Percentiles rank a stretch among this genome's conserved stretches.
Conservation (phyloP, 768 basidiomycete species). For the Hericium erinaceus region DNA sequence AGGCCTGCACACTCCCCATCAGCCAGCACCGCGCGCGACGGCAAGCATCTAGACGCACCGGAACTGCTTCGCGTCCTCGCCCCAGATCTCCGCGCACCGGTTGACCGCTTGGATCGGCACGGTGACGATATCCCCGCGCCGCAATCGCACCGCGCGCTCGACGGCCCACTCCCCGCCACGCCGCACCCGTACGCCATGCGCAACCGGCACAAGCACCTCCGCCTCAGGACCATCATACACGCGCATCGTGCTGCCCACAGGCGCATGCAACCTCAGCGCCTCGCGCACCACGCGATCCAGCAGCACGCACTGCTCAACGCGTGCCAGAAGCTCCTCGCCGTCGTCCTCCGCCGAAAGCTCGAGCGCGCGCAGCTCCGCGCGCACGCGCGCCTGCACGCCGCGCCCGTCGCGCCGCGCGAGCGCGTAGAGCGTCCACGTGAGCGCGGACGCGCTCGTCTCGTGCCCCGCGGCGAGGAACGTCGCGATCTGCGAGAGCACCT, state of each 20-base stretch:
- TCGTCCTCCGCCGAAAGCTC: not conserved
- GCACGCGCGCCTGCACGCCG: slow-evolving; percentile 36
- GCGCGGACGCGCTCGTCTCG: slow-evolving; percentile 49
- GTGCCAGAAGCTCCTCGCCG: slow-evolving; percentile 12
- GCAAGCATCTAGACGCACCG: slow-evolving; percentile 21
- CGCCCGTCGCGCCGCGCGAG: slow-evolving; percentile 50
- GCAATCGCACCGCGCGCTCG: slow-evolving; percentile 3
- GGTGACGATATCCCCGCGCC: slow-evolving; percentile 44
- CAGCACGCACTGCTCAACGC: slow-evolving; percentile 32
- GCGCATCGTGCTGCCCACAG: slow-evolving; percentile 53
- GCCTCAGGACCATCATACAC: slow-evolving; percentile 29
- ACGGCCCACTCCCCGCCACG: not conserved
- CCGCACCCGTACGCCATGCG: slow-evolving; percentile 11
- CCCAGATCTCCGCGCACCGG: slow-evolving; percentile 46
- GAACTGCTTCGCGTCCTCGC: slow-evolving; percentile 55
- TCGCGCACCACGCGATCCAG: slow-evolving; percentile 58
- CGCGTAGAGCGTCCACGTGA: slow-evolving; percentile 66
- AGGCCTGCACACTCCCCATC: slow-evolving; percentile 25
- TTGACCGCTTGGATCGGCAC: slow-evolving; percentile 57
- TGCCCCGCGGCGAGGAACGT: slow-evolving; percentile 60
- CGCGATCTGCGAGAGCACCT: slow-evolving; percentile 53
- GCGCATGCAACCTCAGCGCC: slow-evolving; percentile 43
- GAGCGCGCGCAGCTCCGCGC: slow-evolving; percentile 29
- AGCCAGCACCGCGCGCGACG: not conserved
- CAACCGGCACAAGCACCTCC: slow-evolving; percentile 46